These are phyloP conservation scores for Plasmopara muralis DNA, from an alignment of 352 stramenopile species.

Conservation along the genomic window DNA sequence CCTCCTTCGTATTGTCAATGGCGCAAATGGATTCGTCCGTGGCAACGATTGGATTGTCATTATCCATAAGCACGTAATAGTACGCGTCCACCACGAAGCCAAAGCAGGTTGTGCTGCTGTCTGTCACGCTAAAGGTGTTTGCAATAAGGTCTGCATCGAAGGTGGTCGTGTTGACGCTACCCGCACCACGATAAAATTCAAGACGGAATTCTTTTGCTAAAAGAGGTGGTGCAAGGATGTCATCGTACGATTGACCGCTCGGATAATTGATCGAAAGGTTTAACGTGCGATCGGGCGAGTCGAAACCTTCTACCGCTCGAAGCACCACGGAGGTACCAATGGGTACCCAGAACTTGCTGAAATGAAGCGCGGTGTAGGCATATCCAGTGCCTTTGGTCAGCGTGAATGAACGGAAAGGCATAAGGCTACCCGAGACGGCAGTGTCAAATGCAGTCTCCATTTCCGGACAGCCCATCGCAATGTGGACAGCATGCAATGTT, in stretches of 20 bases:
- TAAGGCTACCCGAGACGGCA: conserved; percentile 19
- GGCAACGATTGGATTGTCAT: conserved; percentile 26
- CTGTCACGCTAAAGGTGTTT: conserved; percentile 15
- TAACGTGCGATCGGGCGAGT: conserved; percentile 23
- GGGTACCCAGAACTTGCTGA: conserved; percentile 40
- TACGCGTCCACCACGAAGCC: conserved; percentile 46
- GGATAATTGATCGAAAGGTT: conserved; percentile 34
- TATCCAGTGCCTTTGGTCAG: conserved; percentile 46
- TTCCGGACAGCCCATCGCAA: conserved; percentile 42
- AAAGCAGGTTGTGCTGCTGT: conserved; percentile 31
- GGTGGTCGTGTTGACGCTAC: not conserved
- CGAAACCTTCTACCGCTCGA: conserved; percentile 36
- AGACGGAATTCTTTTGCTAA: conserved; percentile 45
- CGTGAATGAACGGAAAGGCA: conserved; percentile 36
- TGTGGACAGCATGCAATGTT: conserved; percentile 11
- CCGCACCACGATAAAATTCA: conserved; percentile 44
- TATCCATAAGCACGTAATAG: conserved; percentile 32
- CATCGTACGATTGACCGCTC: conserved; percentile 18
- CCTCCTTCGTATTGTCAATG: conserved; percentile 48
- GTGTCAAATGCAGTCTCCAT: conserved; percentile 36
- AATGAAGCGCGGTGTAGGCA: conserved; percentile 39
- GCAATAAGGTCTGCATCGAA: conserved; percentile 4
- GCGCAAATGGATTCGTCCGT: conserved; percentile 37
- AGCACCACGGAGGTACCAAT: conserved; percentile 32
- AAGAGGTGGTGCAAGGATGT: conserved; percentile 25